These are phyloP conservation scores for Fusarium staphyleae DNA, from an alignment of 2,329 filamentous ascomycete species.

Conservation along the genomic window DNA sequence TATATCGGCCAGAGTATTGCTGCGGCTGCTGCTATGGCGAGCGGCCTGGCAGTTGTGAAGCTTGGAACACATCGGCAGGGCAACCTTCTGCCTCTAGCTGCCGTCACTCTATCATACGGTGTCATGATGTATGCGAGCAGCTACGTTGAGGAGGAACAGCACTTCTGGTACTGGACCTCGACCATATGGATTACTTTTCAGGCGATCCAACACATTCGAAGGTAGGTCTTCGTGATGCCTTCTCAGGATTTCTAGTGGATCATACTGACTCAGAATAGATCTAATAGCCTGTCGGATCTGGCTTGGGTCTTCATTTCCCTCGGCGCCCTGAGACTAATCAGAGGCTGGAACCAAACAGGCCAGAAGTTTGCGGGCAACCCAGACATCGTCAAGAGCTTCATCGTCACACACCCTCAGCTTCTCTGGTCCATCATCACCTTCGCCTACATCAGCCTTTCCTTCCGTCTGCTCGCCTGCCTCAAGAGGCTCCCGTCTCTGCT, in stretches of 20 bases:
- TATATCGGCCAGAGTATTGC: conserved; percentile 53
- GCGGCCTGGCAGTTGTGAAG: conserved; percentile 15
- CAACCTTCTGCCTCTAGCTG: conserved; percentile 52
- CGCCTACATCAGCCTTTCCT: conserved; percentile 70
- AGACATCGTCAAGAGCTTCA: conserved; percentile 79
- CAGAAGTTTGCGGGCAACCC: conserved; percentile 93
- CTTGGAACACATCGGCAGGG: conserved; percentile 19
- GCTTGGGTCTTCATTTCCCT: conserved; percentile 58
- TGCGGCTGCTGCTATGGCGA: conserved; percentile 41
- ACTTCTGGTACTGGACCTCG: conserved; percentile 96
- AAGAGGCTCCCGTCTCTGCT: conserved; percentile 52
- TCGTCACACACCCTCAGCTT: conserved; percentile 67
- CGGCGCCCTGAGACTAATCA: conserved; percentile 67
- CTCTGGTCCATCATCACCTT: conserved; percentile 78
- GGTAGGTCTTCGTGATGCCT: conserved; percentile 40
- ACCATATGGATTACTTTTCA: conserved; percentile 72
- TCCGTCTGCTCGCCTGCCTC: conserved; percentile 53
- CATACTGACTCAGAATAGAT: conserved; percentile 33
- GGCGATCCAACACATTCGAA: conserved; percentile 54
- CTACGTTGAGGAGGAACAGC: conserved; percentile 97
- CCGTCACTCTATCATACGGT: conserved; percentile 70
- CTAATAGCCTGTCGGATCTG: conserved; percentile 39
- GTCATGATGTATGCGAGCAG: conserved; percentile 98
- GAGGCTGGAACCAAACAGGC: conserved; percentile 95
- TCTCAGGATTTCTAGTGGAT: not conserved